Evolutionary conservation across 805 yeast genomes (phyloP).

Genomic region (Saccharomycopsis lassenensis): DNA sequence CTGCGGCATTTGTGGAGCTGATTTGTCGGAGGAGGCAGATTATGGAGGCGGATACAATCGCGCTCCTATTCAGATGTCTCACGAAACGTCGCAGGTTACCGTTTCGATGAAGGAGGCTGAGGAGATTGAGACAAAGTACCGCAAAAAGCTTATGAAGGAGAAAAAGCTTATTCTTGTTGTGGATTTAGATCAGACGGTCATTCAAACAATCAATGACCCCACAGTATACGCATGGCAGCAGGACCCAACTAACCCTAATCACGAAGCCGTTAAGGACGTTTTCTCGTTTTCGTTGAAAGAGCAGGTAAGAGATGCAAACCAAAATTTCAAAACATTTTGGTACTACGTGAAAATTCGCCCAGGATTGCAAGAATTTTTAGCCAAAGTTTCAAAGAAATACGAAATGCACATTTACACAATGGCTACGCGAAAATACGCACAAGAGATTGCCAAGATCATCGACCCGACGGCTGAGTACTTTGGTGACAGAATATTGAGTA

Average conservation of each 20-base stretch:
- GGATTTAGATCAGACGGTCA: slow-evolving; percentile 93
- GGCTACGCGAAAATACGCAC: slow-evolving; percentile 94
- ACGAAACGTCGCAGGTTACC: slow-evolving; percentile 73
- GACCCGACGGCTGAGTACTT: slow-evolving; percentile 83
- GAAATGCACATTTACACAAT: slow-evolving; percentile 95
- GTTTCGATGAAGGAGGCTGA: slow-evolving; percentile 83
- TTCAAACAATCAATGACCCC: slow-evolving; percentile 96
- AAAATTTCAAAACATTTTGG: slow-evolving; percentile 40
- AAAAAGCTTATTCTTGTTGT: slow-evolving; percentile 80
- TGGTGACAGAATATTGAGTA: slow-evolving; percentile 81
- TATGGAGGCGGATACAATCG: slow-evolving; percentile 39
- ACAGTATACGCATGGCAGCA: slow-evolving; percentile 94
- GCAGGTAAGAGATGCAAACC: slow-evolving; percentile 26
- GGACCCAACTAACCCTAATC: slow-evolving; percentile 78
- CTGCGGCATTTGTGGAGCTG: slow-evolving; percentile 86
- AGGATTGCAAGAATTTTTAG: slow-evolving; percentile 66
- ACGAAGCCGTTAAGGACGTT: slow-evolving; percentile 76
- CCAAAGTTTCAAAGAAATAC: slow-evolving; percentile 48
- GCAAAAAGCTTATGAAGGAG: slow-evolving; percentile 47
- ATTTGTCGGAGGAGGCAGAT: slow-evolving; percentile 62
- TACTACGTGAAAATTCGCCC: slow-evolving; percentile 91
- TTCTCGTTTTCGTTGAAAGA: slow-evolving; percentile 69
- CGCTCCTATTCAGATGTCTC: slow-evolving; percentile 83
- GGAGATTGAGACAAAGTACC: slow-evolving; percentile 60
- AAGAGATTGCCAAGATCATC: slow-evolving; percentile 77